phyloP scores from a whole-genome alignment of 371 early-diverging fungal species.

The Smittium mucronatum region DNA sequence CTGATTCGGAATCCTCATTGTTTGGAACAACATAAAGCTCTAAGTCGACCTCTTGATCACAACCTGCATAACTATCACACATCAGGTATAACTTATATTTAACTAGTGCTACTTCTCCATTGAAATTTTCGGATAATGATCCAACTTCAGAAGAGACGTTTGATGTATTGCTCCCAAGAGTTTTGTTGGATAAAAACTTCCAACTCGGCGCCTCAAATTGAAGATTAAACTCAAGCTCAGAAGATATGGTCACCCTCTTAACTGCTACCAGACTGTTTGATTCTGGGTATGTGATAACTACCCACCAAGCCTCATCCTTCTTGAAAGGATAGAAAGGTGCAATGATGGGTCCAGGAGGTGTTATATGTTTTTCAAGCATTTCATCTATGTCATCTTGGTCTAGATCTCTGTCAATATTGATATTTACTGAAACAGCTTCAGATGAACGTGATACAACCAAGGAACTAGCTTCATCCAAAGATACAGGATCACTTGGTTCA shows the following conservation, averaged over 20 bases:
- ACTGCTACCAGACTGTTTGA: conserved; percentile 73
- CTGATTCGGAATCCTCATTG: conserved; percentile 19
- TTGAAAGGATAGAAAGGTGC: conserved; percentile 85
- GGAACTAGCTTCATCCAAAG: background rate
- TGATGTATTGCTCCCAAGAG: background rate
- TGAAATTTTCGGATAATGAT: background rate
- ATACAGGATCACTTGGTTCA: background rate
- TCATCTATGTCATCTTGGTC: conserved; percentile 55
- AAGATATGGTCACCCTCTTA: conserved; percentile 70
- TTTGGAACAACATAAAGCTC: conserved; percentile 50
- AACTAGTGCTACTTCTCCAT: conserved; percentile 39
- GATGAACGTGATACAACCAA: conserved; percentile 20
- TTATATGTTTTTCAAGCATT: conserved; percentile 26
- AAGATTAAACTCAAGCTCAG: conserved; percentile 42
- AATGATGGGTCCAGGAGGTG: conserved; percentile 45
- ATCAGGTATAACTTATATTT: conserved; percentile 70
- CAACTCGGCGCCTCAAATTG: conserved; percentile 11
- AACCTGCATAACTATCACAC: conserved; percentile 86
- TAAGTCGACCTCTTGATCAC: conserved; percentile 88
- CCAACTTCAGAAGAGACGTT: background rate
- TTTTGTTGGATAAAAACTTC: background rate
- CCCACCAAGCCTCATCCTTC: conserved; percentile 95
- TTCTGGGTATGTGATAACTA: conserved; percentile 72
- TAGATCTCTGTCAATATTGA: conserved; percentile 64
- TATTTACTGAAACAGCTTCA: conserved; percentile 51